phyloP scores from a whole-genome alignment of 306 rosid species.

The Rosa lucieae region DNA sequence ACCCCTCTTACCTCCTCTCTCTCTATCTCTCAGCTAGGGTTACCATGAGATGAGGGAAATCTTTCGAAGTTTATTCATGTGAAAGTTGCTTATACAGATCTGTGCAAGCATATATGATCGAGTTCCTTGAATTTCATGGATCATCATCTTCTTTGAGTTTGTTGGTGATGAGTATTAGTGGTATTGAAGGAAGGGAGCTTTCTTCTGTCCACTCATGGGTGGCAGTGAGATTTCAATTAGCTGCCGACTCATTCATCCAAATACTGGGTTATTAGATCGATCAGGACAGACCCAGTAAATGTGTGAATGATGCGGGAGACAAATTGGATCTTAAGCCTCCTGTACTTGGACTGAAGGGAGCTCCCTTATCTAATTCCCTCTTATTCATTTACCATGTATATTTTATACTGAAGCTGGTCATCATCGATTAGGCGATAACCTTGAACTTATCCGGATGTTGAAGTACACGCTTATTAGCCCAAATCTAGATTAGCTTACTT shows the following conservation, averaged over 20 bases:
- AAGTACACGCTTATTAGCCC: background rate
- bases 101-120: background rate
- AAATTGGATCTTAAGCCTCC: constrained; percentile 71
- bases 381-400: background rate
- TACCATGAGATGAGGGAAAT: background rate
- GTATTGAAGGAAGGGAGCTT: constrained; percentile 65
- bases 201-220: constrained; percentile 89
- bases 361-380: constrained; percentile 52
- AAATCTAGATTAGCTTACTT: constrained; percentile 6
- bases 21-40: background rate
- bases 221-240: constrained; percentile 56
- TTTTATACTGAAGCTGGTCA: background rate
- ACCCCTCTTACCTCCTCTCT: background rate
- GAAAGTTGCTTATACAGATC: constrained; percentile 10
- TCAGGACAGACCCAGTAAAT: constrained; percentile 47
- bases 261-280: constrained; percentile 44
- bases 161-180: background rate
- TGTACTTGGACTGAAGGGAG: constrained; percentile 99
- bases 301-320: constrained; percentile 98
- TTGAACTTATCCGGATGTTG: constrained; percentile 1
- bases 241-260: constrained; percentile 99
- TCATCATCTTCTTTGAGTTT: background rate
- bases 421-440: background rate
- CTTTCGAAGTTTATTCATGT: background rate
- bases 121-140: background rate